Conservation (phyloP, 129 eudicot species). For the Calendula officinalis region DNA sequence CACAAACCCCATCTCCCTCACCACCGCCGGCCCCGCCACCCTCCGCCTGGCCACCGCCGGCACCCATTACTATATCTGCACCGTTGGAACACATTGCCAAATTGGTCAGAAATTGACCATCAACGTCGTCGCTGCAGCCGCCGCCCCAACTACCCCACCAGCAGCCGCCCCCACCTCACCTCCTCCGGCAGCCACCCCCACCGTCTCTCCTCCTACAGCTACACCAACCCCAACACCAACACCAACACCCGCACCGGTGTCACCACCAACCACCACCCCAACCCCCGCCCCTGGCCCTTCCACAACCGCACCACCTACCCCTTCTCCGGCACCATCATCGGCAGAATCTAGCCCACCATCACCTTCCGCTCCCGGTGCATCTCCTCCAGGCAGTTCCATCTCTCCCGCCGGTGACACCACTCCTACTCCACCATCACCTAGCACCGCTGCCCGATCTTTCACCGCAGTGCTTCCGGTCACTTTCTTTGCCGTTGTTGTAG, state of each 20-base stretch:
- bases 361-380: slow-evolving; percentile 16
- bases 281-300: slow-evolving; percentile 21
- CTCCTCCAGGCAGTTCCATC: slow-evolving; percentile 19
- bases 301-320: slow-evolving; percentile 19
- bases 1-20: slow-evolving; percentile 30
- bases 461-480: slow-evolving; percentile 40
- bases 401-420: slow-evolving; percentile 24
- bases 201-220: slow-evolving; percentile 14
- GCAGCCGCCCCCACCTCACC: slow-evolving; percentile 32
- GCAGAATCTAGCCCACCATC: slow-evolving; percentile 21
- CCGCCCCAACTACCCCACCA: slow-evolving; percentile 25
- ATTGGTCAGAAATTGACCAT: slow-evolving; percentile 48
- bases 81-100: slow-evolving; percentile 42
- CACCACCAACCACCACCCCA: slow-evolving; percentile 26
- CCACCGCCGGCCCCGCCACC: slow-evolving; percentile 49
- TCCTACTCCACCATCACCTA: slow-evolving; percentile 32
- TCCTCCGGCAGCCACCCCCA: slow-evolving; percentile 25
- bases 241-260: slow-evolving; percentile 25
- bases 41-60: slow-evolving; percentile 44
- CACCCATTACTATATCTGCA: slow-evolving; percentile 44
- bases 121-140: slow-evolving; percentile 33
- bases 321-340: slow-evolving; percentile 33
- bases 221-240: slow-evolving; percentile 23
- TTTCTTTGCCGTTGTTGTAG: slow-evolving; percentile 39
- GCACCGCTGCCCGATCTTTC: slow-evolving; percentile 34